Conservation (phyloP, 805 yeast species). For the Lachancea sp. region DNA sequence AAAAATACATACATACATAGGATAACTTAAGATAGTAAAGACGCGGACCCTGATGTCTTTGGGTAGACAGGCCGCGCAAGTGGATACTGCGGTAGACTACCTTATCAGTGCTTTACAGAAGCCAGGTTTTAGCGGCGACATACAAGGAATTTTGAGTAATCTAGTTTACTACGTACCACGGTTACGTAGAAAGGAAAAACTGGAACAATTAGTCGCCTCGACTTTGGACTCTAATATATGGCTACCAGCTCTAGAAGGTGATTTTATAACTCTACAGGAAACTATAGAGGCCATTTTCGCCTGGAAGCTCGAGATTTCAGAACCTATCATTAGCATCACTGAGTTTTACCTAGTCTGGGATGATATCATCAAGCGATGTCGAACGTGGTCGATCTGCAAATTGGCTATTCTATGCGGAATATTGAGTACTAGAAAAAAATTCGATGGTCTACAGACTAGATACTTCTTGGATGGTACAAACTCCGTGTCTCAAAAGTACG, state of each 20-base stretch:
- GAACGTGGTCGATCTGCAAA: constrained; percentile 20
- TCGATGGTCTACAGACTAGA: constrained; percentile 15
- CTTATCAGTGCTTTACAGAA: constrained; percentile 3
- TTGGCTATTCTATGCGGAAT: constrained; percentile 24
- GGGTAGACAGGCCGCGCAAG: neutral
- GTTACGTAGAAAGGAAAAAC: constrained; percentile 9
- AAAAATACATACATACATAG: neutral
- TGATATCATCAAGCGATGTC: constrained; percentile 11
- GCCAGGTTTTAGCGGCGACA: neutral
- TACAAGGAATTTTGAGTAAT: constrained; percentile 17
- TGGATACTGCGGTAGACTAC: constrained; percentile 6
- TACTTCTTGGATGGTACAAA: constrained; percentile 25
- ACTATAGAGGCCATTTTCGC: constrained; percentile 19
- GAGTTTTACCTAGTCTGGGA: constrained; percentile 26
- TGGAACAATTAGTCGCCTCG: constrained; percentile 13
- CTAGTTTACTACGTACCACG: constrained; percentile 28
- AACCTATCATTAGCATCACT: constrained; percentile 21
- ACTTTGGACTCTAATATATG: constrained; percentile 14
- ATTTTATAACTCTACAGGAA: constrained; percentile 14
- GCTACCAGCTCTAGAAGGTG: constrained; percentile 6
- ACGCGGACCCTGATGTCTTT: neutral
- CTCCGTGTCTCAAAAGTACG: constrained; percentile 11
- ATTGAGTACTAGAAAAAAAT: constrained; percentile 16
- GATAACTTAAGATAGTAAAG: neutral
- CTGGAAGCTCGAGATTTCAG: constrained; percentile 31